Evolutionary conservation across 345 rosid genomes (phyloP).

Genomic region (Bretschneidera sinensis): DNA sequence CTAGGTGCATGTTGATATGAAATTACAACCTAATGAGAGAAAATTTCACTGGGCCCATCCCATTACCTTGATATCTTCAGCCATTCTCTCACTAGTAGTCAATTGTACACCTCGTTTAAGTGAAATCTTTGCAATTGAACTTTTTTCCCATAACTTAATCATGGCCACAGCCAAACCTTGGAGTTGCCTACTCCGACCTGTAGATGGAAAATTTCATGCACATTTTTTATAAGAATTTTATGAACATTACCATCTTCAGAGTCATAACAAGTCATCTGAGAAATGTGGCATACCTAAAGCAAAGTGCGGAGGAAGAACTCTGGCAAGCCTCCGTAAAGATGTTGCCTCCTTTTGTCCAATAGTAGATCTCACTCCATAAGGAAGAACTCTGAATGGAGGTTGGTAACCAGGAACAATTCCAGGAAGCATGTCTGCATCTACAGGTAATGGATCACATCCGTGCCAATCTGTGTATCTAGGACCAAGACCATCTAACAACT

Average conservation of each 20-base stretch:
- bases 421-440: slow-evolving; percentile 93
- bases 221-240: too few relatives aligned
- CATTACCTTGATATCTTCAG: slow-evolving; percentile 87
- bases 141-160: slow-evolving; percentile 76
- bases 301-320: slow-evolving; percentile 91
- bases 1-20: neutral
- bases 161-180: slow-evolving; percentile 91
- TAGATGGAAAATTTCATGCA: slow-evolving; percentile 23
- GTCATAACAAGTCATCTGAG: neutral
- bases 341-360: slow-evolving; percentile 66
- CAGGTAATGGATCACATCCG: slow-evolving; percentile 77
- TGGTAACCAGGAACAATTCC: slow-evolving; percentile 71
- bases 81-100: slow-evolving; percentile 97
- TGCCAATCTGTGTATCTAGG: slow-evolving; percentile 91
- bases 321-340: slow-evolving; percentile 68
- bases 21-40: neutral
- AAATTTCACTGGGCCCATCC: slow-evolving; percentile 5
- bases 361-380: slow-evolving; percentile 80
- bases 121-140: slow-evolving; percentile 78
- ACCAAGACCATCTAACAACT: slow-evolving; percentile 73
- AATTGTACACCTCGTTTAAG: slow-evolving; percentile 89
- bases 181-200: slow-evolving; percentile 87
- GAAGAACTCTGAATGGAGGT: slow-evolving; percentile 87
- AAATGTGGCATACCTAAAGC: slow-evolving; percentile 59
- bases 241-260: slow-evolving; percentile 9